Evolutionary conservation across 495 filamentous ascomycete genomes (phyloP), one percentile per base, ranked within the genome.

Genomic region (Annulohypoxylon nitens): DNA sequence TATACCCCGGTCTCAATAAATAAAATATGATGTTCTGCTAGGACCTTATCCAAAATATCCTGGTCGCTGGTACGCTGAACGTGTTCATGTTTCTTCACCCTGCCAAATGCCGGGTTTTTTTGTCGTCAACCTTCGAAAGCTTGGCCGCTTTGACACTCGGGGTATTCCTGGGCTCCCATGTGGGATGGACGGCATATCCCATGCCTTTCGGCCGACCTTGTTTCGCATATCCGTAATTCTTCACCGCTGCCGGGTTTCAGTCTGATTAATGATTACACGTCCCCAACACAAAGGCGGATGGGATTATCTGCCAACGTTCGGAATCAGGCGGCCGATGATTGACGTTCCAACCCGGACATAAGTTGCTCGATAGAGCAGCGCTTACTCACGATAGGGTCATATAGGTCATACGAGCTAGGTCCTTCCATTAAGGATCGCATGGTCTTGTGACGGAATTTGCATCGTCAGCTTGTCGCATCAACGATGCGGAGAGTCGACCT

Each of bases 391-490:
- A 47, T 55, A 50, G 12, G 12, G 23, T 16, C 62, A 25, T 23
- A 26, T 12, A 48, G 36, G 33, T 45, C 58, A 55, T 51, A 64
- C 50, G 43, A 64, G 26, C 43, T 64, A 34, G 26, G 51, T 41
- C 34, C 58, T 41, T 57, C 61, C 55, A 12, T n/a, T 20, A 3
- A 23, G 57, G n/a, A 41, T 25, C 8, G 63, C 53, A 41, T 61
- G 66, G 62, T 67, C 66, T 66, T 74, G 63, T 74, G 71, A 74
- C 51, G 57, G 14, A 50, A 26, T 67, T 59, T 57, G 50, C 63
- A 62, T 67, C 25, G 43, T 67, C 64, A 67, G 70, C 48, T 72
- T 72, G 36, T 37, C 53, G 54, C 54, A 36, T 67, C 64, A 47
- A 47, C 43, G 18, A 62, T 23, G 30, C 30, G 43, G 25, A 48